Percentiles rank a stretch among this genome's conserved stretches.
phyloP scores from a whole-genome alignment of 192 early-diverging fungal genomes.

The Coemansia sp. region DNA sequence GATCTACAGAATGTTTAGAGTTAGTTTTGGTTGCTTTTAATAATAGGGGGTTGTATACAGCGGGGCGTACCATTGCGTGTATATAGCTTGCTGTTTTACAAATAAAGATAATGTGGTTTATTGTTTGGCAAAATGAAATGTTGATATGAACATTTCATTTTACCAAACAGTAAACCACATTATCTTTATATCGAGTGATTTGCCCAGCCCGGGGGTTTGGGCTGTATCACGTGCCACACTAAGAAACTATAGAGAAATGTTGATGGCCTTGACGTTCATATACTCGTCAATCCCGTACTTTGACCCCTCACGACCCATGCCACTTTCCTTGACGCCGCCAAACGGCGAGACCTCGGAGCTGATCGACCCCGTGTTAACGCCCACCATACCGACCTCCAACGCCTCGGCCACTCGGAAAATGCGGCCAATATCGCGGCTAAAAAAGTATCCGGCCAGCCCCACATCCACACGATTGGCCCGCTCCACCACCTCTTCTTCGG shows the following conservation, averaged over 20 bases:
- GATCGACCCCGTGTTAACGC: slow-evolving; percentile 73
- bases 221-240: too few species aligned
- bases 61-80: too few species aligned
- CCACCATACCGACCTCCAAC: slow-evolving; percentile 88
- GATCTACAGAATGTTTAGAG: slow-evolving; percentile 47
- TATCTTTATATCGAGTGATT: too few species aligned
- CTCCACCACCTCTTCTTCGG: slow-evolving; percentile 76
- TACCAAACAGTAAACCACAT: too few species aligned
- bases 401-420: slow-evolving; percentile 78
- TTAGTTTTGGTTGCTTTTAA: too few species aligned
- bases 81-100: neutral
- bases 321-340: slow-evolving; percentile 64
- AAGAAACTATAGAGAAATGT: slow-evolving; percentile 22
- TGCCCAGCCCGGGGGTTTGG: too few species aligned
- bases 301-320: slow-evolving; percentile 59
- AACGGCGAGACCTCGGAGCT: slow-evolving; percentile 58
- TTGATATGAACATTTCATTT: too few species aligned
- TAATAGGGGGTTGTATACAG: too few species aligned
- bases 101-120: neutral
- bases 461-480: slow-evolving; percentile 71
- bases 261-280: slow-evolving; percentile 44
- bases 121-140: too few species aligned
- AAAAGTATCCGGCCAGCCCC: slow-evolving; percentile 87
- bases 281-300: slow-evolving; percentile 55
- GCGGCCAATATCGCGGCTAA: slow-evolving; percentile 69